Evolutionary conservation across 352 stramenopile genomes (phyloP).

Genomic region (Pythium diclinum): DNA sequence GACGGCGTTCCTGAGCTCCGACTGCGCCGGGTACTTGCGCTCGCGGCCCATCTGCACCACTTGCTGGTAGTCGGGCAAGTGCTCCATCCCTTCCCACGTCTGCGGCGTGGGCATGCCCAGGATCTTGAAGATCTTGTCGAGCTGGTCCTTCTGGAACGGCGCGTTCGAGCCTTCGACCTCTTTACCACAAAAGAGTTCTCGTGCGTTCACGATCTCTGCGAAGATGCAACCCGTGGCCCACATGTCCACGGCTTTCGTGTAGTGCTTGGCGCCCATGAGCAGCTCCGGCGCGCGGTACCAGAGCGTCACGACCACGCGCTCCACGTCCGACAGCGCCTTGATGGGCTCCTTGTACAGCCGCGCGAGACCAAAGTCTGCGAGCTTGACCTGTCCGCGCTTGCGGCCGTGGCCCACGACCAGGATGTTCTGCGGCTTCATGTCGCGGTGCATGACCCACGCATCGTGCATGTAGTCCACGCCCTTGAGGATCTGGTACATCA

Average conservation of each 20-base stretch:
- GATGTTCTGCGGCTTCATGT: slow-evolving; percentile 94
- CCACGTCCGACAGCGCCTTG: slow-evolving; percentile 84
- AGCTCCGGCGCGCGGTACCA: slow-evolving; percentile 96
- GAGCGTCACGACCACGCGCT: slow-evolving; percentile 93
- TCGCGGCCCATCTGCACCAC: slow-evolving; percentile 83
- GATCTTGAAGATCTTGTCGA: slow-evolving; percentile 91
- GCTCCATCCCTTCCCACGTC: slow-evolving; percentile 80
- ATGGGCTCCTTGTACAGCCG: slow-evolving; percentile 88
- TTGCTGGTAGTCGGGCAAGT: slow-evolving; percentile 80
- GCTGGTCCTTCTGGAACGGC: slow-evolving; percentile 88
- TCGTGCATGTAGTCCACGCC: slow-evolving; percentile 93
- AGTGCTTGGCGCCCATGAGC: slow-evolving; percentile 90
- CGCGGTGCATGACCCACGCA: slow-evolving; percentile 91
- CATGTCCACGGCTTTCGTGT: slow-evolving; percentile 95
- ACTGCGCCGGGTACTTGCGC: slow-evolving; percentile 79
- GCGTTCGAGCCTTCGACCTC: slow-evolving; percentile 86
- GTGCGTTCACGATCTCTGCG: slow-evolving; percentile 87
- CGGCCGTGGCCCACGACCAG: slow-evolving; percentile 86
- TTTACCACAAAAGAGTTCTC: slow-evolving; percentile 86
- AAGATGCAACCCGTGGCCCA: slow-evolving; percentile 97
- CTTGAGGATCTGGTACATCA: slow-evolving; percentile 92
- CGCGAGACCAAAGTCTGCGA: slow-evolving; percentile 84
- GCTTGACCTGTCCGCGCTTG: slow-evolving; percentile 82
- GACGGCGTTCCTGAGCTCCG: slow-evolving; percentile 81
- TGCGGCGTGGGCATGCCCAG: slow-evolving; percentile 83